phyloP scores from a whole-genome alignment of 1,284 basidiomycete genomes.

The Ganoderma meredithae region DNA sequence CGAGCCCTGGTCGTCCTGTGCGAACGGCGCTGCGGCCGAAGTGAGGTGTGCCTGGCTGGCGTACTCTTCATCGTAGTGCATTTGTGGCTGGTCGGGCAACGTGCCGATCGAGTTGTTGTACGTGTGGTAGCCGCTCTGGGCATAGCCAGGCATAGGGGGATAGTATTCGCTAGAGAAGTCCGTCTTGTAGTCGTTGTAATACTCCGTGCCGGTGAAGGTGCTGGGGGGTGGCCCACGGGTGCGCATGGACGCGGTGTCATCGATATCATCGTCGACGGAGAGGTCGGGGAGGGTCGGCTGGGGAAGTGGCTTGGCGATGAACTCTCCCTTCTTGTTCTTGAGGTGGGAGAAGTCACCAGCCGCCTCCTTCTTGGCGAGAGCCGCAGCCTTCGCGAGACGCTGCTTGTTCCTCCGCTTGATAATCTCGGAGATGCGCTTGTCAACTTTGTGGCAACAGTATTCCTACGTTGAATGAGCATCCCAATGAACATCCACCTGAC shows the following conservation, averaged over 20 bases:
- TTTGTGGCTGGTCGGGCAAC: slow-evolving; percentile 57
- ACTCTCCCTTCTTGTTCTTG: slow-evolving; percentile 92
- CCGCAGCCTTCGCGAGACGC: slow-evolving; percentile 83
- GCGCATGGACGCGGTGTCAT: slow-evolving; percentile 65
- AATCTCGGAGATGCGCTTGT: slow-evolving; percentile 95
- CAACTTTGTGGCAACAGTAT: slow-evolving; percentile 98
- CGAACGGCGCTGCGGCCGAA: slow-evolving; percentile 60
- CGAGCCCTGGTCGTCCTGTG: slow-evolving; percentile 40
- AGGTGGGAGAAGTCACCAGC: slow-evolving; percentile 89
- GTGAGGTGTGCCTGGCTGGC: slow-evolving; percentile 67
- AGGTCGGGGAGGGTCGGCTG: slow-evolving; percentile 96
- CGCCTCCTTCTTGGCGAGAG: slow-evolving; percentile 90
- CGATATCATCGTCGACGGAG: slow-evolving; percentile 80
- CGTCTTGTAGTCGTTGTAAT: slow-evolving; percentile 60
- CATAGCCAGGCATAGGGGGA: slow-evolving; percentile 70
- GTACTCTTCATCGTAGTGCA: slow-evolving; percentile 68
- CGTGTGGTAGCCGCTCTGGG: slow-evolving; percentile 49
- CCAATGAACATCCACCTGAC: too few species aligned
- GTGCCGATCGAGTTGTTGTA: slow-evolving; percentile 65
- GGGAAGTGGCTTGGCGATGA: slow-evolving; percentile 84
- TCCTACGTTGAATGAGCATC: slow-evolving; percentile 58
- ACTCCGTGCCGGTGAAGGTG: slow-evolving; percentile 56
- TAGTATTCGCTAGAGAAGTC: slow-evolving; percentile 50
- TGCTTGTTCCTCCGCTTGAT: slow-evolving; percentile 93
- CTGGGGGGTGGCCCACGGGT: slow-evolving; percentile 64